These are phyloP conservation scores for Colletotrichum shisoi DNA, from an alignment of 2,329 filamentous ascomycete species.

Conservation along the genomic window DNA sequence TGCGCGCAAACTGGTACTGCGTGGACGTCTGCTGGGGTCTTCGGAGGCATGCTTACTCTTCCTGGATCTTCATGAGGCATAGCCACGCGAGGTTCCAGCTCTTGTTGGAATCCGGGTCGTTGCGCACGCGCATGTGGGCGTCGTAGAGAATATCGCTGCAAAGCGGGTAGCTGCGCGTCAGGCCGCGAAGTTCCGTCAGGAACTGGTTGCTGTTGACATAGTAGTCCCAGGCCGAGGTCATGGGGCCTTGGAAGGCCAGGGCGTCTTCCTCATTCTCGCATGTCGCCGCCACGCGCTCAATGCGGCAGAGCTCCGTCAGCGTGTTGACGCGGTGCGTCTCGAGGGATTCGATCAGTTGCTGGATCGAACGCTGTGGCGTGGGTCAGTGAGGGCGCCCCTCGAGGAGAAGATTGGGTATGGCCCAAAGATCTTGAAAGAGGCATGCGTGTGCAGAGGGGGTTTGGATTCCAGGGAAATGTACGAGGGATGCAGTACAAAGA, in stretches of 20 bases:
- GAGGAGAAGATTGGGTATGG: background rate
- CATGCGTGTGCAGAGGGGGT: background rate
- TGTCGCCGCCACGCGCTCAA: conserved; percentile 70
- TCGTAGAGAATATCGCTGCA: conserved; percentile 70
- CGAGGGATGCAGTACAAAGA: conserved; percentile 42
- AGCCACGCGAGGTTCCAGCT: conserved; percentile 83
- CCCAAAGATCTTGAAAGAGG: background rate
- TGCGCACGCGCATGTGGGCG: conserved; percentile 69
- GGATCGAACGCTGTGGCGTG: conserved; percentile 47
- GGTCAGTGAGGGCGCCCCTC: conserved; percentile 3
- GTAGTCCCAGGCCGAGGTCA: conserved; percentile 75
- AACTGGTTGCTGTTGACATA: conserved; percentile 76
- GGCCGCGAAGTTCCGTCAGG: conserved; percentile 71
- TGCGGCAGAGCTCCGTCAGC: conserved; percentile 73
- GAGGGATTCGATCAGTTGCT: conserved; percentile 69
- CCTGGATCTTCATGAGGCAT: conserved; percentile 70
- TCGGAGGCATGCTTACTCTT: conserved; percentile 62
- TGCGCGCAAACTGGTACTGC: background rate
- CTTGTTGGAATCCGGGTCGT: conserved; percentile 70
- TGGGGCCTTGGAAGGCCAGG: conserved; percentile 65
- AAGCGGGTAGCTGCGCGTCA: conserved; percentile 74
- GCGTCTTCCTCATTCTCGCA: conserved; percentile 67
- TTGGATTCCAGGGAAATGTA: background rate
- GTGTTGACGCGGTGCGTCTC: conserved; percentile 75
- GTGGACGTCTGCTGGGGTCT: too few relatives aligned